Base-by-base conservation (phyloP, 2,329 filamentous ascomycete genomes). In the Ceratocystis eucalypticola region DNA sequence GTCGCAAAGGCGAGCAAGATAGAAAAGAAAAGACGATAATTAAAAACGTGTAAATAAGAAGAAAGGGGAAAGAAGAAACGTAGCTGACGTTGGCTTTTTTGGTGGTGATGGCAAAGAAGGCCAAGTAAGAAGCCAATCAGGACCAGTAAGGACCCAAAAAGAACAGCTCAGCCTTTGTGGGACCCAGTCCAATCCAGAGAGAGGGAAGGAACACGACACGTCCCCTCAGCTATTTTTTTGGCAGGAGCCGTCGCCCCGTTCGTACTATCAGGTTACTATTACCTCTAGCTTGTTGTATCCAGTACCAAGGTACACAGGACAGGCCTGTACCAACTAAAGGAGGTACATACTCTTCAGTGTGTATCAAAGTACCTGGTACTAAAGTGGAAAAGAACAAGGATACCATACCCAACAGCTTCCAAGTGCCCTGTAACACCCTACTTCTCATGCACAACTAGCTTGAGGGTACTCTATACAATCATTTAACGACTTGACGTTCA, bases 91-190 rank as follows among this genome's bases (percentile, higher is more conserved):
- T 12, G 15, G 44, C 15, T 30, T 22, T 28, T 30, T 22, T 48
- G 48, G 64, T 22, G 53, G 59, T 65, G 64, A 37, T n/a, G 3
- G 37, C 37, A 41, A 15, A 41, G 37, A 41, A 41, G 37, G 37
- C 37, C 37, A 41, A 41, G 37, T 41, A 41, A 41, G 10, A 41
- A 41, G 37, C 37, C 37, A 41, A 41, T 41, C 37, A 41, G 37
- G 37, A 5, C 37, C 37, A 41, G 37, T 41, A 41, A 41, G 12
- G 37, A 22, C 30, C 62, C 30, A 41, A 64, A 63, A 64, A 64
- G 44, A 48, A 67, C 66, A 67, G 66, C 62, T 67, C 30, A 65
- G 66, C 66, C 66, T 67, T 67, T 67, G 17, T 62, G 44, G 65
- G 25, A 37, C 61, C 28, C 59, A 61, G 59, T 62, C 63, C 37